Conservation (phyloP, 2,329 filamentous ascomycete genomes). For the Claviceps maximensis region DNA sequence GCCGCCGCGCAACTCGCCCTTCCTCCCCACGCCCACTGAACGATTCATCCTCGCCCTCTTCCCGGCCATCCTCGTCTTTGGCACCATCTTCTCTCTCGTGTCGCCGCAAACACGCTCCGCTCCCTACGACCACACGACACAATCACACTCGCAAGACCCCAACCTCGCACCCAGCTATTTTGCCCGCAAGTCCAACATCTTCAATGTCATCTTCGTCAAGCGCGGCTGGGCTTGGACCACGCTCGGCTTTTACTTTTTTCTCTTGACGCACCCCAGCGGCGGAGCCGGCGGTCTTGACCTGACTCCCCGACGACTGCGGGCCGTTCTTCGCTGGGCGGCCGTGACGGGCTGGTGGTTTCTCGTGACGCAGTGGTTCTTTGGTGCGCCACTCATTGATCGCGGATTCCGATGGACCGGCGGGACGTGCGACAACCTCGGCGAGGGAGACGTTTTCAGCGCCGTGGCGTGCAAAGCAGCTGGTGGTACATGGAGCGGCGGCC, state of each 20-base stretch:
- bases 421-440: constrained; percentile 50
- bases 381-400: constrained; percentile 77
- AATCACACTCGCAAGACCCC: constrained; percentile 48
- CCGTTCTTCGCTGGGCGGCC: constrained; percentile 52
- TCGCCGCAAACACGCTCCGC: constrained; percentile 56
- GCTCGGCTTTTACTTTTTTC: constrained; percentile 55
- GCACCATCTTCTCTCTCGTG: constrained; percentile 65
- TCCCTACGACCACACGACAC: constrained; percentile 46
- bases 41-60: constrained; percentile 54
- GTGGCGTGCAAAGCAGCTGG: constrained; percentile 73
- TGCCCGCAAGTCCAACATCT: constrained; percentile 80
- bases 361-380: constrained; percentile 95
- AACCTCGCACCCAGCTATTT: constrained; percentile 67
- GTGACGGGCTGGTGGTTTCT: constrained; percentile 72
- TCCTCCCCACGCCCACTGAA: constrained; percentile 59
- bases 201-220: constrained; percentile 93
- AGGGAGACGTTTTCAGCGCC: constrained; percentile 49
- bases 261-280: constrained; percentile 51
- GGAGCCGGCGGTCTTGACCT: constrained; percentile 13
- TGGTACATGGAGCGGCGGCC: constrained; percentile 79
- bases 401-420: constrained; percentile 83
- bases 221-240: constrained; percentile 89
- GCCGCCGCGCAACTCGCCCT: constrained; percentile 35
- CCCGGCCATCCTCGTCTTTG: constrained; percentile 64
- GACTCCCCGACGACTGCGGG: constrained; percentile 34